Conservation (phyloP, 176 grass and related monocot genomes). For the Guadua angustifolia region DNA sequence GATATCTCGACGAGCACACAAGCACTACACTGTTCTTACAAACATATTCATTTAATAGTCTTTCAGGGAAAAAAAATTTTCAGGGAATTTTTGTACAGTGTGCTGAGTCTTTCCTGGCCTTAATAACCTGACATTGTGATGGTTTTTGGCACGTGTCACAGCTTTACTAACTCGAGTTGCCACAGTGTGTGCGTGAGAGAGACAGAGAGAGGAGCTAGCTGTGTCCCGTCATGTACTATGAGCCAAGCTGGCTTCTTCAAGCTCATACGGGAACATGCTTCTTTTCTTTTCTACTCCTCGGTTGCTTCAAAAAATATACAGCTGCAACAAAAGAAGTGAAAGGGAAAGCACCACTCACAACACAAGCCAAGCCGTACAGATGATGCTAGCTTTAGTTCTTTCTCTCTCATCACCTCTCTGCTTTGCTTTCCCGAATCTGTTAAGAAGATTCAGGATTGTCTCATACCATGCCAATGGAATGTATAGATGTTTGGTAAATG, state of each 20-base stretch:
- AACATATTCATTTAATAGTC: too few relatives aligned
- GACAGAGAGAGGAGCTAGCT: neutral
- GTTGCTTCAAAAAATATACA: constrained; percentile 15
- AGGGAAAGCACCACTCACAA: constrained; percentile 19
- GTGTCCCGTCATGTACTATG: neutral
- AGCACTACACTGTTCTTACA: too few relatives aligned
- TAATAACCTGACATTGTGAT: neutral
- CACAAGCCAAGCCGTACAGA: neutral
- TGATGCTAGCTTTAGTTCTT: constrained; percentile 34
- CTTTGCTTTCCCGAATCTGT: constrained; percentile 16
- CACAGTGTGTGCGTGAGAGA: neutral
- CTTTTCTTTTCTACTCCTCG: constrained; percentile 32
- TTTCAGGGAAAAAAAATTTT: neutral
- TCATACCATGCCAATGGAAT: neutral
- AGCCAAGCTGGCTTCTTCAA: neutral
- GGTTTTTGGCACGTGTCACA: neutral
- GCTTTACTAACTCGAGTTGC: neutral
- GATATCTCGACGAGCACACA: too few relatives aligned
- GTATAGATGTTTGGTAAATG: neutral
- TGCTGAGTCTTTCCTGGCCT: neutral
- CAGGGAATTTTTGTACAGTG: neutral
- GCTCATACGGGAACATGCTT: neutral
- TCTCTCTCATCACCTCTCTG: neutral
- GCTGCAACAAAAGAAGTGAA: constrained; percentile 57
- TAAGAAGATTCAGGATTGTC: constrained; percentile 8